phyloP scores from a whole-genome alignment of 1,284 basidiomycete genomes.

The Heimioporus retisporus region DNA sequence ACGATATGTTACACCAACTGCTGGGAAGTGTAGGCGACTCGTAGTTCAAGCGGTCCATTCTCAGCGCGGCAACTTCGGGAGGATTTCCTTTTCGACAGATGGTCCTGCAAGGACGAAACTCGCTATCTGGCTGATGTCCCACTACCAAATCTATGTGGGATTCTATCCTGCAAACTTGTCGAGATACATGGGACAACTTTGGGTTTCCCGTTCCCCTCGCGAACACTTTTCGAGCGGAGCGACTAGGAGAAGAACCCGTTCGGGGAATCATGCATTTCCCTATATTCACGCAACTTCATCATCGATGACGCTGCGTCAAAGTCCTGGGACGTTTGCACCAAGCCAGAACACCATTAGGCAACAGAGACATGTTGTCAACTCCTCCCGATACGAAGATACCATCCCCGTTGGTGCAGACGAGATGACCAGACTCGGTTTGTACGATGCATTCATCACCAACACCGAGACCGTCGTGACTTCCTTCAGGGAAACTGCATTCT shows the following conservation, averaged over 20 bases:
- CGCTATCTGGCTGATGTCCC: slow-evolving; percentile 28
- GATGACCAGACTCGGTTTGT: rapidly evolving
- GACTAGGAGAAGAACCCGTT: slow-evolving; percentile 16
- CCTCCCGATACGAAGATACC: slow-evolving; percentile 29
- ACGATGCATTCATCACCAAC: slow-evolving; percentile 13
- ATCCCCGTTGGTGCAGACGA: not conserved
- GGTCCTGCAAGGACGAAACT: slow-evolving; percentile 21
- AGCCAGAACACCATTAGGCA: slow-evolving; percentile 16
- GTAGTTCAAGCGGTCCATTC: slow-evolving; percentile 33
- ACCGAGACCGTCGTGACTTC: slow-evolving; percentile 20
- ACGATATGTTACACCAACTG: slow-evolving; percentile 33
- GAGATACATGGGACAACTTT: slow-evolving; percentile 35
- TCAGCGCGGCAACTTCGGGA: rapidly evolving
- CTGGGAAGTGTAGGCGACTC: slow-evolving; percentile 35
- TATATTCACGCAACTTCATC: slow-evolving; percentile 30
- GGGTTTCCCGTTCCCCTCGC: slow-evolving; percentile 31
- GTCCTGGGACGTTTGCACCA: slow-evolving; percentile 18
- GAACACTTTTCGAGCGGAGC: slow-evolving; percentile 32
- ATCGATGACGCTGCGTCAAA: slow-evolving; percentile 19
- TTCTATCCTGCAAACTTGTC: slow-evolving; percentile 30
- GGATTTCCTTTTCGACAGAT: slow-evolving; percentile 5
- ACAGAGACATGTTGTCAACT: slow-evolving; percentile 32
- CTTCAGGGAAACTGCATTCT: slow-evolving; percentile 30
- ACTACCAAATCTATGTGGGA: slow-evolving; percentile 6
- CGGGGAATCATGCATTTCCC: slow-evolving; percentile 25